Conservation (phyloP, 192 early-diverging fungal genomes). For the Backusella parvicylindrica region DNA sequence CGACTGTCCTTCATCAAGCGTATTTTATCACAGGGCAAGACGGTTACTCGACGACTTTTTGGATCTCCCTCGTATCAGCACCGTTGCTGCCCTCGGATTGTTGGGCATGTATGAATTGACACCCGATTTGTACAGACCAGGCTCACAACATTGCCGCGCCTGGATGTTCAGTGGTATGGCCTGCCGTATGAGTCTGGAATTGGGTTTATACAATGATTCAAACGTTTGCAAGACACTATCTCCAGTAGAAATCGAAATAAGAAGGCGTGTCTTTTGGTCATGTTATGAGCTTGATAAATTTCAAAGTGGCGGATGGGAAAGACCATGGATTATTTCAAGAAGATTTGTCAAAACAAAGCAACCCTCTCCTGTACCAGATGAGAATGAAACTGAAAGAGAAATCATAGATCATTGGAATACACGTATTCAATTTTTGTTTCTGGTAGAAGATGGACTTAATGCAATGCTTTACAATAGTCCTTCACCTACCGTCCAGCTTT, state of each 20-base stretch:
- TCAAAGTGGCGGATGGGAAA: conserved; percentile 9
- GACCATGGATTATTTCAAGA: conserved; percentile 11
- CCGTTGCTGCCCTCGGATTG: conserved; percentile 15
- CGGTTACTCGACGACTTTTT: conserved; percentile 28
- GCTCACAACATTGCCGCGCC: conserved; percentile 16
- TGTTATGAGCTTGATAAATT: conserved; percentile 20
- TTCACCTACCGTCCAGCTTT: not conserved
- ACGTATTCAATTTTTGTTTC: conserved; percentile 5
- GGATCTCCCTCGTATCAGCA: conserved; percentile 27
- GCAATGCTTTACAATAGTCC: conserved; percentile 1
- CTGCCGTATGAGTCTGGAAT: conserved; percentile 21
- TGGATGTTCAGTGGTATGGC: conserved; percentile 33
- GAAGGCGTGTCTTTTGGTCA: conserved; percentile 13
- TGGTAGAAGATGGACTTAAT: conserved; percentile 2
- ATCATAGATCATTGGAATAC: not conserved
- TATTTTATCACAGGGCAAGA: conserved; percentile 29
- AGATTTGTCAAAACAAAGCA: not conserved
- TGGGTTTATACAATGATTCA: conserved; percentile 13
- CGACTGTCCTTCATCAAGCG: conserved; percentile 11
- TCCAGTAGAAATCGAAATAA: conserved; percentile 5
- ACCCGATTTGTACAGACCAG: not conserved
- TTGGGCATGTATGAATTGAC: conserved; percentile 1
- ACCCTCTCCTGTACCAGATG: not conserved
- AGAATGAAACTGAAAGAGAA: not conserved
- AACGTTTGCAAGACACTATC: not conserved